Base-by-base conservation (phyloP, 805 yeast species). In the Kodamaea kaohsiungensis region DNA sequence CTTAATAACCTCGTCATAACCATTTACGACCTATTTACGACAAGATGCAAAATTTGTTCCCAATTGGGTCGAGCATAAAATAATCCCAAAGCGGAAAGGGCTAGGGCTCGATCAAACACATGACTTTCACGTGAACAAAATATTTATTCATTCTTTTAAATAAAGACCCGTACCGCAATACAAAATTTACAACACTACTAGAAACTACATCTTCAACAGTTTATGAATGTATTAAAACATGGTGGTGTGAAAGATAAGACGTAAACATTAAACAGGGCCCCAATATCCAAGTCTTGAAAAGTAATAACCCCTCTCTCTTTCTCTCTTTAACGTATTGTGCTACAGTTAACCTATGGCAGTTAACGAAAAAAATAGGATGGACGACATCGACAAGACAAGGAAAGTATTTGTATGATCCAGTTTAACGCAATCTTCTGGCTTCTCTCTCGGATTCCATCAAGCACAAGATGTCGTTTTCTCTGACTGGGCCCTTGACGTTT, bases 391-490 rank as follows among this genome's bases (percentile, higher is more conserved):
- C 35, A 30, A 30, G 35, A 12, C 35, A 30, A 30, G 42, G 40
- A 37, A 17, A 18, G 30, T 22, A 43, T 25, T 40, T 33, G 19
- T 19, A 30, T 42, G 30, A 43, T 7, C 39, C 46, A n/a, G 59
- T 69, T 81, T 86, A 86, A 86, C 93, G 89, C 80, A 88, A 83
- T 83, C 95, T 86, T 84, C 93, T 87, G 73, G 98, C 98, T 86
- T 93, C 99, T 87, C 99, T 93, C 86, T 93, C 99, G 68, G 98
- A 93, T 86, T 93, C 99, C 97, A 93, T 95, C 79, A 93, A 87
- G 80, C 97, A 95, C 79, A 93, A 88, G 83, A 95, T 91, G 79
- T 93, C 99, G 83, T 93, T 89, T 82, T 90, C 96, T 80, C 97
- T 89, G 79, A 90, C 97, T 78, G 97, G 96, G 75, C 97, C 96